A percentile compares a stretch with the other conserved stretches of the same genome.
Conservation (phyloP, 164 flowering plant genomes). For the Euptelea pleiosperma region DNA sequence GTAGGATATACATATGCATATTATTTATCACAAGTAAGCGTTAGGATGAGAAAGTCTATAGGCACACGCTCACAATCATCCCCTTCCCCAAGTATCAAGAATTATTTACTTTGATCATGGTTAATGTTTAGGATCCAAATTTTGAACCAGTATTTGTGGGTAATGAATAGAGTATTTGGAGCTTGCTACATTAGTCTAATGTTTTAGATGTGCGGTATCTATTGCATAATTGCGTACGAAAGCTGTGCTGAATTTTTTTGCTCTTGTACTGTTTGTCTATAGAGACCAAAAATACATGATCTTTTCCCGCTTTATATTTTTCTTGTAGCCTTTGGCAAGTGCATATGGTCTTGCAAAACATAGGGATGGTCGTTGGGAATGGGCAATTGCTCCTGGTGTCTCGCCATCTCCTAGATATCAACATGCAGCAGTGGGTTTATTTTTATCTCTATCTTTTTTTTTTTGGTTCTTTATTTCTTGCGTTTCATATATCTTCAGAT, state of each 20-base stretch:
- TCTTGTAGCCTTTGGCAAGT: constrained; percentile 82
- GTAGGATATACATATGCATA: too few relatives aligned
- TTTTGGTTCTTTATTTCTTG: constrained; percentile 3
- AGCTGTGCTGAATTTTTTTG: too few relatives aligned
- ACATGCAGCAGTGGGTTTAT: constrained; percentile 88
- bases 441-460: constrained; percentile 4
- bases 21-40: too few relatives aligned
- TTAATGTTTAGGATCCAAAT: too few relatives aligned
- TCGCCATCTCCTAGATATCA: constrained; percentile 99
- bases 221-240: too few relatives aligned
- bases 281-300: background rate
- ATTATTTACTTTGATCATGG: too few relatives aligned
- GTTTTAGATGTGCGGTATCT: too few relatives aligned
- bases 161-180: too few relatives aligned
- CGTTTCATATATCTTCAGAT: background rate
- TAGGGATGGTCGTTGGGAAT: constrained; percentile 99
- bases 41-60: too few relatives aligned
- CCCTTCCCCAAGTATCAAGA: too few relatives aligned
- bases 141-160: too few relatives aligned
- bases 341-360: constrained; percentile 99
- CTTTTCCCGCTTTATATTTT: background rate
- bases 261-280: background rate
- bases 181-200: background rate
- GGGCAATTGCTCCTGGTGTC: constrained; percentile 99
- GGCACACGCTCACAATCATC: too few relatives aligned